phyloP scores from a whole-genome alignment of 164 flowering plant genomes.

The Litsea cubeba region DNA sequence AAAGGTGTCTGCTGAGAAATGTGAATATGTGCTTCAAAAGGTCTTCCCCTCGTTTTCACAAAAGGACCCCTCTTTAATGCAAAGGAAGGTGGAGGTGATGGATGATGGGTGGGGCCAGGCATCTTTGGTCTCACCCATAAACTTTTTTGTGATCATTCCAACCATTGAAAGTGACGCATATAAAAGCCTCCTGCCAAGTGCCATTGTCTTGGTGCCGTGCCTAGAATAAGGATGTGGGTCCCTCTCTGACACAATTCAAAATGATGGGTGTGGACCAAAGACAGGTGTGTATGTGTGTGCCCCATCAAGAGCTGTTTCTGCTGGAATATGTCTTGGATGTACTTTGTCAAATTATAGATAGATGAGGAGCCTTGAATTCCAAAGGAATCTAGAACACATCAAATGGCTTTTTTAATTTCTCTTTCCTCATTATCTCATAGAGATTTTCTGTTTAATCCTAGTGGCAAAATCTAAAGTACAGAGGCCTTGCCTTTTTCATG shows the following conservation, averaged over 20 bases:
- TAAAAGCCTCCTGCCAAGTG: not conserved
- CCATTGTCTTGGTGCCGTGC: not conserved
- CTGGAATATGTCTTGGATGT: conserved; percentile 3
- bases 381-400: not conserved
- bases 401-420: not conserved
- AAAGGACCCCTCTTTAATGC: not conserved
- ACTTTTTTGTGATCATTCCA: conserved; percentile 9
- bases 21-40: not conserved
- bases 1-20: not conserved
- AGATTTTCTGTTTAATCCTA: not conserved
- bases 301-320: conserved; percentile 4
- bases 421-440: not conserved
- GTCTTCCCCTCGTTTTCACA: conserved; percentile 4
- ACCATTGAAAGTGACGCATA: not conserved
- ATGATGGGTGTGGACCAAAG: not conserved
- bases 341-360: conserved; percentile 1
- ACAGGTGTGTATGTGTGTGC: conserved; percentile 6
- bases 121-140: not conserved
- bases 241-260: not conserved
- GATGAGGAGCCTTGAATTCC: conserved; percentile 2
- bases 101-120: conserved; percentile 2
- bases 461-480: not conserved
- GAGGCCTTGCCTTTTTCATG: not conserved
- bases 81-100: not conserved
- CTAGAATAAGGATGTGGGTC: not conserved